These are phyloP conservation scores for Fusarium liriodendri DNA, from an alignment of 2,329 filamentous ascomycete species.

Conservation along the genomic window DNA sequence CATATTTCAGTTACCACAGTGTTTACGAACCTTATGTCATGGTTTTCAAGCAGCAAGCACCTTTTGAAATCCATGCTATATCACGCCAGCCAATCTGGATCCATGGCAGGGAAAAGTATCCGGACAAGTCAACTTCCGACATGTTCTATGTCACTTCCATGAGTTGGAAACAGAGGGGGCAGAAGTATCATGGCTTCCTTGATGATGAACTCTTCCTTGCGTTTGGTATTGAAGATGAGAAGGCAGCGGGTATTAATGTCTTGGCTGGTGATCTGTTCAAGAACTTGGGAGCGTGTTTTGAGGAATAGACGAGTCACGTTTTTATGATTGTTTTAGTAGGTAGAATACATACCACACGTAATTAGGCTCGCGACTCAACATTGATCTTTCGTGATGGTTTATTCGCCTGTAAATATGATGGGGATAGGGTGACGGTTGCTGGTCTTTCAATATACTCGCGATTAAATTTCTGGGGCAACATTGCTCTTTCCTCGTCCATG, in stretches of 20 bases:
- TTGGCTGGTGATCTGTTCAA: conserved; percentile 59
- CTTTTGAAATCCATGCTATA: conserved; percentile 63
- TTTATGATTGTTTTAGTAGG: background rate
- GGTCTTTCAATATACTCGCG: no score
- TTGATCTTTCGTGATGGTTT: no score
- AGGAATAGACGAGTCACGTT: conserved; percentile 5
- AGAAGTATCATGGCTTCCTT: conserved; percentile 65
- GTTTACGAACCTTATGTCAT: conserved; percentile 68
- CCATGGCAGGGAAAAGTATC: conserved; percentile 55
- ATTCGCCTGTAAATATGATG: no score
- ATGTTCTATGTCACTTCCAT: conserved; percentile 70
- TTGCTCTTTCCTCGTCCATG: no score
- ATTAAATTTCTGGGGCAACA: no score
- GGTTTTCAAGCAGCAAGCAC: conserved; percentile 59
- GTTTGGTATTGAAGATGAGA: conserved; percentile 67
- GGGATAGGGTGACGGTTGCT: no score
- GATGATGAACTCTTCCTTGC: conserved; percentile 66
- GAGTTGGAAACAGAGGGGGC: conserved; percentile 61
- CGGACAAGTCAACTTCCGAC: conserved; percentile 53
- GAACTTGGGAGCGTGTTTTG: conserved; percentile 46
- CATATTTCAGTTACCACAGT: conserved; percentile 58
- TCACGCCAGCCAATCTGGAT: conserved; percentile 66
- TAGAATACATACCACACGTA: no score
- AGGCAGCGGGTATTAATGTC: conserved; percentile 62
- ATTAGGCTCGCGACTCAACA: no score